Conservation (phyloP, 768 basidiomycete genomes). For the Vishniacozyma victoriae region DNA sequence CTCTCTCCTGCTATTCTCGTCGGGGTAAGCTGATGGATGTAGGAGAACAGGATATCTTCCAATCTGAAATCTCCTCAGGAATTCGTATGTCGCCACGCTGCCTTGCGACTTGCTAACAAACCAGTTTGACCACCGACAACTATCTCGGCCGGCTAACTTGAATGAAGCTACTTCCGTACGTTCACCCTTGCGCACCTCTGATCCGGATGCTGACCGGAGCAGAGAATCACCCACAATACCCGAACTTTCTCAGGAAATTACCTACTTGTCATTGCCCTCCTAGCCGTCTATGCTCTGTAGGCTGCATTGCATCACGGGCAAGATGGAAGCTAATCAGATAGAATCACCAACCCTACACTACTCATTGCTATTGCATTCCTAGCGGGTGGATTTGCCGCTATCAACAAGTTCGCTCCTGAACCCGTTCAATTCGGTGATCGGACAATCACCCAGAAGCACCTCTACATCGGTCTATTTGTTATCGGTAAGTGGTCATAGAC, state of each 20-base stretch:
- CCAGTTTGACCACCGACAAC: constrained; percentile 46
- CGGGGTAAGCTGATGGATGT: background rate
- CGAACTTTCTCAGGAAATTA: constrained; percentile 68
- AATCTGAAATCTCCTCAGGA: constrained; percentile 43
- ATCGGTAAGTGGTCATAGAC: constrained; percentile 49
- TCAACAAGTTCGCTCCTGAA: constrained; percentile 89
- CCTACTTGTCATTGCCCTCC: constrained; percentile 77
- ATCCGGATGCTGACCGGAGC: background rate
- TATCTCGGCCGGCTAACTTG: constrained; percentile 45
- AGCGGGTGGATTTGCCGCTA: constrained; percentile 80
- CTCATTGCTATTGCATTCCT: constrained; percentile 79
- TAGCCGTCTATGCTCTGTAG: constrained; percentile 77
- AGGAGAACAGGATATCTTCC: constrained; percentile 46
- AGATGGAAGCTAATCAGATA: constrained; percentile 34
- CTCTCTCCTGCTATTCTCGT: background rate
- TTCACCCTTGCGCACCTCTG: background rate
- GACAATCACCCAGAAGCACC: constrained; percentile 76
- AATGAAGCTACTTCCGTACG: constrained; percentile 46
- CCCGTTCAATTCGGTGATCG: constrained; percentile 75
- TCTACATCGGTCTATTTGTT: constrained; percentile 81
- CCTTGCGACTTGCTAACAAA: background rate
- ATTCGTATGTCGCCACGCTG: constrained; percentile 33
- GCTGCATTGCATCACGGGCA: background rate
- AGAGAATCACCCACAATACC: constrained; percentile 94
- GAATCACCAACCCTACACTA: constrained; percentile 71